phyloP scores from a whole-genome alignment of 192 early-diverging fungal species.

The Coemansia furcata region DNA sequence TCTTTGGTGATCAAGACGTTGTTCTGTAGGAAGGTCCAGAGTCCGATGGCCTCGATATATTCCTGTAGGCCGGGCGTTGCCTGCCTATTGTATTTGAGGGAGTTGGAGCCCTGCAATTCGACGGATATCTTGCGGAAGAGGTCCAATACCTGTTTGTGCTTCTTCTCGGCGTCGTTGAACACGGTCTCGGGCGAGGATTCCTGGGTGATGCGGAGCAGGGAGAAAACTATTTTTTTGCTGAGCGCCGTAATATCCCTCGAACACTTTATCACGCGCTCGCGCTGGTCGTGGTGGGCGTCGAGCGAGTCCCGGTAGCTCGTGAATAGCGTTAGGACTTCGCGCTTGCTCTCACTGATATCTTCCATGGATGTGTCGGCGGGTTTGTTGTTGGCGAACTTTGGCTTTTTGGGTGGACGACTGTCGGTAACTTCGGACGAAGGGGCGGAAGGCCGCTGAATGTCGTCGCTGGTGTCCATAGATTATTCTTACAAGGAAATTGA shows the following conservation, averaged over 20 bases:
- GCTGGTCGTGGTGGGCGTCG: constrained; percentile 53
- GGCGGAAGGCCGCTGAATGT: neutral
- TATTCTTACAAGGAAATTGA: neutral
- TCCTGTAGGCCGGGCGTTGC: constrained; percentile 47
- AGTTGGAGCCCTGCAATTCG: constrained; percentile 47
- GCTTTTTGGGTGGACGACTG: constrained; percentile 6
- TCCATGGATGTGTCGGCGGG: neutral
- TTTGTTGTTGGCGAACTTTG: constrained; percentile 5
- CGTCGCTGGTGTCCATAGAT: neutral
- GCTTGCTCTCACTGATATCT: constrained; percentile 9
- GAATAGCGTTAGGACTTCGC: constrained; percentile 18
- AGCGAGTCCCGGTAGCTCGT: constrained; percentile 28
- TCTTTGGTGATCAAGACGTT: constrained; percentile 29
- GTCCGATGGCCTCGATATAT: constrained; percentile 50
- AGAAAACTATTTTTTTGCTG: constrained; percentile 56
- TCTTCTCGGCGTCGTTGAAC: constrained; percentile 35
- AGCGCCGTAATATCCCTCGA: constrained; percentile 55
- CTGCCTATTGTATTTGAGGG: constrained; percentile 38
- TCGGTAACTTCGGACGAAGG: neutral
- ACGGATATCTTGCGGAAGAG: constrained; percentile 27
- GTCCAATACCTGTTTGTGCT: constrained; percentile 32
- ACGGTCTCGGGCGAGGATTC: constrained; percentile 16
- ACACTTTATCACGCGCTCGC: constrained; percentile 53
- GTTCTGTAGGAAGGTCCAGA: constrained; percentile 46
- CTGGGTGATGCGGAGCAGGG: constrained; percentile 46